These are phyloP conservation scores for Hemerocallis citrina DNA, from an alignment of 106 monocot genomes.

Conservation along the genomic window DNA sequence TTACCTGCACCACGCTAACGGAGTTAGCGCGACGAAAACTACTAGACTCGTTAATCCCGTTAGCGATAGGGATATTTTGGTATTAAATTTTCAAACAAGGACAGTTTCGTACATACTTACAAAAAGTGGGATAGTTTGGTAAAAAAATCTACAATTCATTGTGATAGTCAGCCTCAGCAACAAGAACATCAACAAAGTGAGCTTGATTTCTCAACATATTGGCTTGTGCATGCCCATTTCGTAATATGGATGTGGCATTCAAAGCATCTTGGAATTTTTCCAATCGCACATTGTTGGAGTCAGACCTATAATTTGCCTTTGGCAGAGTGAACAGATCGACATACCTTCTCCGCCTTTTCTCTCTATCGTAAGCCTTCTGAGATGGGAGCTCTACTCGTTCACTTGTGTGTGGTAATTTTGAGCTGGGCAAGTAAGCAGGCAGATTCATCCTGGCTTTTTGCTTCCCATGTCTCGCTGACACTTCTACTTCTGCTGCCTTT, in stretches of 20 bases:
- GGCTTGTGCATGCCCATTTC: not conserved
- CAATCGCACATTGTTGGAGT: conserved; percentile 14
- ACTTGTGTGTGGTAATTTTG: conserved; percentile 13
- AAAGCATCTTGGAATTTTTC: conserved; percentile 17
- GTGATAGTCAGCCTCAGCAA: conserved; percentile 11
- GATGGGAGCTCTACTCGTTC: conserved; percentile 14
- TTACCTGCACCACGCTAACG: too few species aligned
- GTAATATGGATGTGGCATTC: conserved; percentile 7
- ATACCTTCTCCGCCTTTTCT: conserved; percentile 25
- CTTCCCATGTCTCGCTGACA: conserved; percentile 18
- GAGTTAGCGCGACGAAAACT: too few species aligned
- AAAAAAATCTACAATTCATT: too few species aligned
- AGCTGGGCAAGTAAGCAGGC: conserved; percentile 8
- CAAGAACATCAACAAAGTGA: not conserved
- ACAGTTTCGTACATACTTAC: too few species aligned
- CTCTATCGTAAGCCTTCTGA: conserved; percentile 13
- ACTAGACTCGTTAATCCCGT: too few species aligned
- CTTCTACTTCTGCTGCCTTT: conserved; percentile 14
- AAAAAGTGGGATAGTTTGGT: too few species aligned
- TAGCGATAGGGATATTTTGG: too few species aligned
- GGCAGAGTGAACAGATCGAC: conserved; percentile 4
- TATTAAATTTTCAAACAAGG: too few species aligned
- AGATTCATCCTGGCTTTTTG: conserved; percentile 27
- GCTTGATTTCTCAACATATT: not conserved
- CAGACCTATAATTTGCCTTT: conserved; percentile 10